Evolutionary conservation across 805 yeast species (phyloP), one percentile per base, ranked within the genome.

Genomic region (Saccharomycopsis sp.): DNA sequence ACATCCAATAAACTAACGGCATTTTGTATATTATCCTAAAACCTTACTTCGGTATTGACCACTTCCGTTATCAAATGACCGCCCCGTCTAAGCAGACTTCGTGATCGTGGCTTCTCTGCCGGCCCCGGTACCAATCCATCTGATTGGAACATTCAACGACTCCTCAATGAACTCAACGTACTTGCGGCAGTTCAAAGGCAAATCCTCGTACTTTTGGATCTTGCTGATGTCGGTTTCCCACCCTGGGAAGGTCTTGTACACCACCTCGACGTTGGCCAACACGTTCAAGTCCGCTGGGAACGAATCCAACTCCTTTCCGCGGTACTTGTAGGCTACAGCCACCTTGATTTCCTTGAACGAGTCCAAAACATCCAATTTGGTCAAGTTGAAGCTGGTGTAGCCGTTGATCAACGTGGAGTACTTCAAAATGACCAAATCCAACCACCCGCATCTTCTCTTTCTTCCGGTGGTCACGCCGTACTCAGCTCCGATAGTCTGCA

Each of bases 91-190:
- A 18, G 14, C 5, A 8, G 54, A 14, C 47, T 52, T 60, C 18
- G 34, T 44, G 34, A 60, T 60, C 4, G 63, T 60, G 23, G 61
- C 58, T 24, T 87, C 96, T 77, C 98, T 88, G 56, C 90, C 96
- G 63, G 99, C 97, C 62, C 99, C 99, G 58, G 96, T 94, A 70
- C 99, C 99, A 62, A 94, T 94, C 97, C 97, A 94, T 71, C 87
- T 87, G 63, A 94, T 80, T 57, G 96, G 96, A 59, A 89, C 92
- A 53, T 80, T 79, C 62, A 91, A 77, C 68, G 79, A 91, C 63
- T 90, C 85, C 75, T 91, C 98, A 68, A 94, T 92, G 71, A 73
- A 94, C 64, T 80, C 78, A 73, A 94, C 79, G 74, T 94, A 94
- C 64, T 80, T 81, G 77, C 88, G 82, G 52, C 98, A 97, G 65